Conservation (phyloP, 140 eudicot species). For the Artemisia princeps region DNA sequence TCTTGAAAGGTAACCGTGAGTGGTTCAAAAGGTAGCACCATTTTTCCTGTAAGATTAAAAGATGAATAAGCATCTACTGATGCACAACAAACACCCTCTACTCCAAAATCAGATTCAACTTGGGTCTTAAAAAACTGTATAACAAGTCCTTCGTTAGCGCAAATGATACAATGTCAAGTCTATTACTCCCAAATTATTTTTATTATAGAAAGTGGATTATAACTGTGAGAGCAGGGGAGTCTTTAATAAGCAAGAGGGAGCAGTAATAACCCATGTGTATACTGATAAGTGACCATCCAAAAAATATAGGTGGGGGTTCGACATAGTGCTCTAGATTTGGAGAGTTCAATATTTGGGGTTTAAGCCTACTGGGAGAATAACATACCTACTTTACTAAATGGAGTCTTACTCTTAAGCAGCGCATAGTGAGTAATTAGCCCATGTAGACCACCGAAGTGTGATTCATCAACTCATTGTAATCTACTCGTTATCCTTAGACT, state of each 20-base stretch:
- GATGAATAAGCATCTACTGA: constrained; percentile 2
- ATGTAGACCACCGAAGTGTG: too few species aligned
- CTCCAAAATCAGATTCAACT: background rate
- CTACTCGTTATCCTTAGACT: too few species aligned
- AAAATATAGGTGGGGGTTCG: too few species aligned
- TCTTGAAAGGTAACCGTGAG: constrained; percentile 49
- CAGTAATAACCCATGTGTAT: background rate
- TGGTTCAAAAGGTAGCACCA: constrained; percentile 69
- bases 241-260: background rate
- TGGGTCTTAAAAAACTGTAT: background rate
- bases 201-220: background rate
- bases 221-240: background rate
- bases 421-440: too few species aligned
- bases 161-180: background rate
- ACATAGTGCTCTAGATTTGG: too few species aligned
- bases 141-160: background rate
- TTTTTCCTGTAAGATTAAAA: constrained; percentile 37
- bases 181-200: background rate
- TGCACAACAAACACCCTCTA: background rate
- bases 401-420: too few species aligned
- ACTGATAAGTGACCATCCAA: background rate
- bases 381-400: too few species aligned
- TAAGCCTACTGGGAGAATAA: too few species aligned
- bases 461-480: too few species aligned
- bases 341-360: too few species aligned